Percentiles rank a stretch among this genome's conserved stretches.
Evolutionary conservation across 164 flowering plant species (phyloP).

Genomic region (Vitis riparia): DNA sequence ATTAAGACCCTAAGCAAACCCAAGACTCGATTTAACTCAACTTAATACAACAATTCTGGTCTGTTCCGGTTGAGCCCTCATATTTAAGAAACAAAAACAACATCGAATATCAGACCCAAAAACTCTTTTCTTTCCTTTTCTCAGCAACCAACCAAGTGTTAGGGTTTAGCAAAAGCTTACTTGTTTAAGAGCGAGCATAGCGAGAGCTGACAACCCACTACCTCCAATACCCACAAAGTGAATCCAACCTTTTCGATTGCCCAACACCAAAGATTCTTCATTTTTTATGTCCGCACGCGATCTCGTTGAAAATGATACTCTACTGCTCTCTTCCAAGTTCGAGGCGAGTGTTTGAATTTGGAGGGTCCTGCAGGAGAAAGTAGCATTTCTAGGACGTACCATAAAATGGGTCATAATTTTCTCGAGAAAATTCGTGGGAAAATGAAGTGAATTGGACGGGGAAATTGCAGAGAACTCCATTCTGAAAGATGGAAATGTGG

Average conservation of each 20-base stretch:
- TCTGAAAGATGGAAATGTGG: too few species aligned
- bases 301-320: constrained; percentile 2
- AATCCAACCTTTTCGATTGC: constrained; percentile 24
- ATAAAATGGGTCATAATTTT: neutral
- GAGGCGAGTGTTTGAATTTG: neutral
- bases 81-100: too few species aligned
- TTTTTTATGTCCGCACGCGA: neutral
- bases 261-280: neutral
- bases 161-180: constrained; percentile 15
- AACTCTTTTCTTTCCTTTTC: constrained; percentile 3
- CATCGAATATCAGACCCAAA: neutral
- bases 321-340: neutral
- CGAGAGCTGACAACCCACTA: constrained; percentile 51
- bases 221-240: constrained; percentile 60
- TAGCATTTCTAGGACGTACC: neutral
- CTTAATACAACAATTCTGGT: too few species aligned
- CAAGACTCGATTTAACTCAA: too few species aligned
- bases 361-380: neutral
- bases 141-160: neutral
- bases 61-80: too few species aligned
- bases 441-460: neutral
- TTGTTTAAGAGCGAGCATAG: constrained; percentile 50
- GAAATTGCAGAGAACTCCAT: constrained; percentile 9
- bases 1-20: too few species aligned
- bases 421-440: constrained; percentile 10